phyloP scores from a whole-genome alignment of 345 rosid species.

The thale cress (Arabidopsis thaliana) region DNA sequence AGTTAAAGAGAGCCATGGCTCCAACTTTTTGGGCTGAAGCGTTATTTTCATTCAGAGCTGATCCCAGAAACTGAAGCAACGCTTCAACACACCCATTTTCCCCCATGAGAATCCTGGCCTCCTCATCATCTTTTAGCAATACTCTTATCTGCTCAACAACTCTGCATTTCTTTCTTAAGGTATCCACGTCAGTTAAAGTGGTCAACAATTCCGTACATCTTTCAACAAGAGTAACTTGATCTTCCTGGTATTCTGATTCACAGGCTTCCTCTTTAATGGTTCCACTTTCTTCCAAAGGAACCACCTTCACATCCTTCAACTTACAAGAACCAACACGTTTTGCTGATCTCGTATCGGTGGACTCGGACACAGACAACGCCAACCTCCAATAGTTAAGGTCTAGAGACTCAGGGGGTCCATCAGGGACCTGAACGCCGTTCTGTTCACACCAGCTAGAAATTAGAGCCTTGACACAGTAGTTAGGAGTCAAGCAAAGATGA shows the following conservation, averaged over 20 bases:
- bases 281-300: slow-evolving; percentile 76
- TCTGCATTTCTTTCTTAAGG: slow-evolving; percentile 60
- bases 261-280: slow-evolving; percentile 58
- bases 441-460: slow-evolving; percentile 96
- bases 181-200: slow-evolving; percentile 58
- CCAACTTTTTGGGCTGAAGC: slow-evolving; percentile 71
- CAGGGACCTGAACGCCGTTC: slow-evolving; percentile 74
- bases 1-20: slow-evolving; percentile 96
- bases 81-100: slow-evolving; percentile 85
- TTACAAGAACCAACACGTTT: slow-evolving; percentile 54
- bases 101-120: slow-evolving; percentile 86
- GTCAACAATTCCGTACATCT: slow-evolving; percentile 55
- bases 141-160: slow-evolving; percentile 71
- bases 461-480: slow-evolving; percentile 92
- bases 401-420: slow-evolving; percentile 85
- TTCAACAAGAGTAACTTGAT: slow-evolving; percentile 50
- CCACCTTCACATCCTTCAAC: slow-evolving; percentile 64
- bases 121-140: slow-evolving; percentile 85
- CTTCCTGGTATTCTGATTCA: slow-evolving; percentile 52
- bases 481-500: slow-evolving; percentile 87
- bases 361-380: slow-evolving; percentile 72
- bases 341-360: slow-evolving; percentile 59
- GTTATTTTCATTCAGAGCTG: slow-evolving; percentile 57
- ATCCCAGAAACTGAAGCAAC: slow-evolving; percentile 67
- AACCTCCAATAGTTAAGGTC: slow-evolving; percentile 93